Evolutionary conservation across 768 basidiomycete genomes (phyloP).

Genomic region (Paxillus rubicundulus): DNA sequence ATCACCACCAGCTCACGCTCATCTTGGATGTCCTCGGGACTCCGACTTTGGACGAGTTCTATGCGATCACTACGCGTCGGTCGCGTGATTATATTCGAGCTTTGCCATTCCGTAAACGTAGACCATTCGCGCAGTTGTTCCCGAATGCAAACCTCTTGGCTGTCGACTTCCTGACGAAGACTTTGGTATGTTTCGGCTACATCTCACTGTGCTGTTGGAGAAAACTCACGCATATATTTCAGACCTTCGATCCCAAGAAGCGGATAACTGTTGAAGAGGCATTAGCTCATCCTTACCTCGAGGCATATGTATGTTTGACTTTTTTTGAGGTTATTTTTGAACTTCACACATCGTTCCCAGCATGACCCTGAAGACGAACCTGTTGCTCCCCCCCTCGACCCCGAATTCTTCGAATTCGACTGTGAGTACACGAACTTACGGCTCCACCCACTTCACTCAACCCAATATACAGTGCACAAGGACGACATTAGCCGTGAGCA

Average conservation of each 20-base stretch:
- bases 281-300: slow-evolving; percentile 90
- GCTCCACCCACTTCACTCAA: not conserved
- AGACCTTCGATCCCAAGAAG: slow-evolving; percentile 98
- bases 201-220: not conserved
- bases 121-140: slow-evolving; percentile 81
- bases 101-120: slow-evolving; percentile 87
- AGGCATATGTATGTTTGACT: slow-evolving; percentile 69
- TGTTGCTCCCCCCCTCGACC: slow-evolving; percentile 89
- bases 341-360: slow-evolving; percentile 35
- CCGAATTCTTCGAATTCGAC: slow-evolving; percentile 98
- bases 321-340: not conserved
- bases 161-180: slow-evolving; percentile 76
- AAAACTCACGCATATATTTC: slow-evolving; percentile 4
- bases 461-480: slow-evolving; percentile 68
- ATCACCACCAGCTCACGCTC: slow-evolving; percentile 93
- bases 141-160: slow-evolving; percentile 86
- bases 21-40: slow-evolving; percentile 98
- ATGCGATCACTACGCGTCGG: slow-evolving; percentile 88
- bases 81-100: slow-evolving; percentile 95
- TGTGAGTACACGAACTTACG: slow-evolving; percentile 43
- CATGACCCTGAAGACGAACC: slow-evolving; percentile 98
- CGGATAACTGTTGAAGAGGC: slow-evolving; percentile 94
- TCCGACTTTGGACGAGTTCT: slow-evolving; percentile 95
- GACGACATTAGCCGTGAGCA: slow-evolving; percentile 95
- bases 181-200: slow-evolving; percentile 51